Conservation (phyloP, 1,284 basidiomycete species). For the Afroboletus lepidellus region DNA sequence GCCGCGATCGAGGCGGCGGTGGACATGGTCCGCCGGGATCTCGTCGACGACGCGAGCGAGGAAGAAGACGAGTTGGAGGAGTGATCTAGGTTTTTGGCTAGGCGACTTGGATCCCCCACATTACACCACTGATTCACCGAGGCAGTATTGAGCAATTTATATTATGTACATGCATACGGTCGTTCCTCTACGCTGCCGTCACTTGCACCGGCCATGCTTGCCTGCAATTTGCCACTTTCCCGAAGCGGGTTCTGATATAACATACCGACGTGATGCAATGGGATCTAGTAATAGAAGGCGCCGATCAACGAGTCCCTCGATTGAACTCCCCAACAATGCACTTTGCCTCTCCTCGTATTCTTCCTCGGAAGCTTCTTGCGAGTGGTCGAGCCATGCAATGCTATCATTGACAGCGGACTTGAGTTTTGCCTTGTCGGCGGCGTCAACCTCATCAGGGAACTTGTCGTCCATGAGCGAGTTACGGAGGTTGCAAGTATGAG, state of each 20-base stretch:
- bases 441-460: constrained; percentile 84
- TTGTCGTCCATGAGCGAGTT: constrained; percentile 87
- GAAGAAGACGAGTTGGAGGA: constrained; percentile 43
- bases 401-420: constrained; percentile 82
- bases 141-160: background rate
- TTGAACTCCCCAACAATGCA: constrained; percentile 92
- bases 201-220: no score
- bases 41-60: constrained; percentile 40
- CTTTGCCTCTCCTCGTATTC: constrained; percentile 97
- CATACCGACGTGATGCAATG: constrained; percentile 31
- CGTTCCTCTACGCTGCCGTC: no score
- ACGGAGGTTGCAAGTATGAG: constrained; percentile 95
- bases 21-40: constrained; percentile 57
- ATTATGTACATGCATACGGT: no score
- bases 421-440: constrained; percentile 87
- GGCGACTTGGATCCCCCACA: background rate
- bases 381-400: constrained; percentile 87
- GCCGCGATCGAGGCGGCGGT: constrained; percentile 62
- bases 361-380: constrained; percentile 91
- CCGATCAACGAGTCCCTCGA: constrained; percentile 38
- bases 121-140: background rate
- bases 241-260: no score
- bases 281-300: constrained; percentile 11
- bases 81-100: constrained; percentile 11
- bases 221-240: no score